phyloP scores from a whole-genome alignment of 345 rosid genomes.

The Draba incana region DNA sequence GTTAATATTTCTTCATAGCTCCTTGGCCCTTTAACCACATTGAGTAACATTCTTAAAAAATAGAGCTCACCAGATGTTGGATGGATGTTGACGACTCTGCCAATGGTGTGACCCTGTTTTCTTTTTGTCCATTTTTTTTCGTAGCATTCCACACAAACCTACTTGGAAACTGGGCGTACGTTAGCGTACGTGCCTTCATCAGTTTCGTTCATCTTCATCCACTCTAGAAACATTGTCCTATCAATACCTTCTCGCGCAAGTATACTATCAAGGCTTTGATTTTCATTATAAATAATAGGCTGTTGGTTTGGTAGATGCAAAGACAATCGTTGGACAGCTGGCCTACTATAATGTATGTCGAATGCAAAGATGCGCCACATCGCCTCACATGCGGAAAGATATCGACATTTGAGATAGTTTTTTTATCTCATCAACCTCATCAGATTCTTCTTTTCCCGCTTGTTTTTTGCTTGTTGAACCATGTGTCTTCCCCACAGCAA shows the following conservation, averaged over 20 bases:
- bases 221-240: neutral
- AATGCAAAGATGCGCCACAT: slow-evolving; percentile 2
- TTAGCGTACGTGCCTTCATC: neutral
- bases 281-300: neutral
- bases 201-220: neutral
- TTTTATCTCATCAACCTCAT: neutral
- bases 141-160: neutral
- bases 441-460: too few species aligned
- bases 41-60: neutral
- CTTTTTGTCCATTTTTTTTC: neutral
- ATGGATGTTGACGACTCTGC: neutral
- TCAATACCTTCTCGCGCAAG: neutral
- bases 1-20: neutral
- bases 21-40: neutral
- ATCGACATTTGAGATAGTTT: neutral
- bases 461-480: too few species aligned
- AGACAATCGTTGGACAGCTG: neutral
- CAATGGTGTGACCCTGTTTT: neutral
- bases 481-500: too few species aligned
- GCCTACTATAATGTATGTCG: neutral
- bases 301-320: neutral
- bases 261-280: neutral
- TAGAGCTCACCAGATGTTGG: slow-evolving; percentile 3
- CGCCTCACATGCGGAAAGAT: slow-evolving; percentile 5
- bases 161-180: neutral